Evolutionary conservation across 129 eudicot genomes (phyloP), one percentile per base, ranked within the genome.

Genomic region (sunflower (Helianthus annuus)): DNA sequence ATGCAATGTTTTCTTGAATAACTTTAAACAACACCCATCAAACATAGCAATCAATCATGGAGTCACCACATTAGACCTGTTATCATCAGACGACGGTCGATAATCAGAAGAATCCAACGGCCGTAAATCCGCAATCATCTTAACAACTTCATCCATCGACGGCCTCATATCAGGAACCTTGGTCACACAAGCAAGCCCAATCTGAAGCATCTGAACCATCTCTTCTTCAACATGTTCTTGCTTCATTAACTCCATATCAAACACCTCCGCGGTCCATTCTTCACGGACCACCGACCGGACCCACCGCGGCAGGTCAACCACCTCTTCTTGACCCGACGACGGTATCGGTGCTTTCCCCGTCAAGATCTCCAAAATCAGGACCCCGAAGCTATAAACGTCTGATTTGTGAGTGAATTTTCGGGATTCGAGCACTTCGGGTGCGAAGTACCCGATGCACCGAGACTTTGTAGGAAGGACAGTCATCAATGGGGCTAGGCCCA

Each of bases 201-300:
- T 83, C 60, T 89, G 95, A 57, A 92, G 94, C 98, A 92, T 89
- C 64, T 92, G 95, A 54, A 92, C 98, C 89, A 92, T 79, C 82
- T 92, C 98, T 58, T 92, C 98, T 72, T 92, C 96, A 4, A 82
- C 78, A 74, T 87, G 81, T 42, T 75, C 86, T 62, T 69, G 76
- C 82, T 76, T 86, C 85, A 82, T 80, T 5, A 92, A 76, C 68
- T 92, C 96, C 54, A 67, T 84, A 64, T 92, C 98, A 65, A 92
- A 92, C 2, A 92, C 98, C 66, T 92, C 98, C 0, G 96, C 94
- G 0, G 98, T 92, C 98, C 98, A 92, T 51, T 92, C 98, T 72
- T 92, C 98, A 48, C 96, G 68, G 5, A 92, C 98, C 12, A 92
- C 98, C 2, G 98, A 89, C 73, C 89, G 86, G 6, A 92, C 98